Conservation (phyloP, 441 rosid species). For the Mallotus japonicus region DNA sequence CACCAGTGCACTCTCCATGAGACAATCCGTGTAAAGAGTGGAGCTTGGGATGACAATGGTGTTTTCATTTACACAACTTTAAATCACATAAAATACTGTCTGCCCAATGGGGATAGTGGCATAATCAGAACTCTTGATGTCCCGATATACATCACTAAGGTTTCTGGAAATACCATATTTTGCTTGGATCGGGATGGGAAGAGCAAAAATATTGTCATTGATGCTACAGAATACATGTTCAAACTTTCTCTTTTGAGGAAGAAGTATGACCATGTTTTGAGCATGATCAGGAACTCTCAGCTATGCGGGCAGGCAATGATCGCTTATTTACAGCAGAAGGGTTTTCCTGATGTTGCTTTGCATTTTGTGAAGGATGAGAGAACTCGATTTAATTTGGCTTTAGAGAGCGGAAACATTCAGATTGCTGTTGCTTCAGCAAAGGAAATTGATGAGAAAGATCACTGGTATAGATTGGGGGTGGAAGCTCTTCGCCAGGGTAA, state of each 20-base stretch:
- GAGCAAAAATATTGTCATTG: conserved; percentile 58
- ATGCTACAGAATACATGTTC: conserved; percentile 84
- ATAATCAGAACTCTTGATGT: conserved; percentile 76
- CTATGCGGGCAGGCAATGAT: conserved; percentile 96
- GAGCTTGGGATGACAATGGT: conserved; percentile 90
- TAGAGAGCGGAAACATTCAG: conserved; percentile 88
- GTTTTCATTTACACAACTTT: conserved; percentile 76
- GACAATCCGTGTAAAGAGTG: conserved; percentile 81
- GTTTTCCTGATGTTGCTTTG: conserved; percentile 92
- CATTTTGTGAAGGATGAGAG: conserved; percentile 93
- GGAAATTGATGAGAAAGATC: conserved; percentile 88
- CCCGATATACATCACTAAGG: conserved; percentile 78
- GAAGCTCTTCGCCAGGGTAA: conserved; percentile 98
- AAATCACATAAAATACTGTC: conserved; percentile 81
- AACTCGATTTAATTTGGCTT: conserved; percentile 83
- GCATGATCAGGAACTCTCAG: conserved; percentile 87
- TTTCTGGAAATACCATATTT: conserved; percentile 62
- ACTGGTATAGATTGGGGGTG: conserved; percentile 87
- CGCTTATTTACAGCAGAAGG: conserved; percentile 90
- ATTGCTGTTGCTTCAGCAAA: conserved; percentile 92
- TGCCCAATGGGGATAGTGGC: conserved; percentile 87
- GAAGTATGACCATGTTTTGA: conserved; percentile 82
- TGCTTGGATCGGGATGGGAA: conserved; percentile 89
- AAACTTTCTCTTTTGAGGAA: conserved; percentile 68
- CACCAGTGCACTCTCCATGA: conserved; percentile 79